phyloP scores from a whole-genome alignment of 2,329 filamentous ascomycete genomes.

The Calonectria pseudoturangicola region DNA sequence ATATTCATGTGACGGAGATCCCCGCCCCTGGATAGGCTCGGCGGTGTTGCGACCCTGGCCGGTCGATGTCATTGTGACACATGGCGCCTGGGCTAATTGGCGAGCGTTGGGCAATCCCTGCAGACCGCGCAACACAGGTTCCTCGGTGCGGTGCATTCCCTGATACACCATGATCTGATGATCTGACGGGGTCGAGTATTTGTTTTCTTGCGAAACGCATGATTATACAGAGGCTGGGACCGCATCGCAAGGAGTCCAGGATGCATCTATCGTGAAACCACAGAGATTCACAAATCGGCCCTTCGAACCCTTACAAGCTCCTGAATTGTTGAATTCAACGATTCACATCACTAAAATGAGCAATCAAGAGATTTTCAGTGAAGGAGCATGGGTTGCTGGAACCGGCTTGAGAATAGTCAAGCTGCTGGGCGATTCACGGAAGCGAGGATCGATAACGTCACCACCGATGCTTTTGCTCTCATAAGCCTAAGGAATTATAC shows the following conservation, averaged over 20 bases:
- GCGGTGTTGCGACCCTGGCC: conserved; percentile 3
- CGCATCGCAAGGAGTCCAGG: no score
- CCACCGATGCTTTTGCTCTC: neutral
- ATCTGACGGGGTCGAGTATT: neutral
- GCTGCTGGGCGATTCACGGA: neutral
- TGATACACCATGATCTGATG: conserved; percentile 24
- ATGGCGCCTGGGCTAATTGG: conserved; percentile 13
- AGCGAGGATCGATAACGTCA: neutral
- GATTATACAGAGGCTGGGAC: neutral
- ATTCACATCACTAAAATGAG: neutral
- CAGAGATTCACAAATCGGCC: neutral
- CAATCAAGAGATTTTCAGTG: neutral
- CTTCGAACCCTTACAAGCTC: neutral
- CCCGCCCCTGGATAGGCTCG: neutral
- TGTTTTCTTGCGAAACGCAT: neutral
- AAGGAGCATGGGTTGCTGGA: neutral
- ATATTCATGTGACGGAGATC: conserved; percentile 6
- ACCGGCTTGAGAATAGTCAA: neutral
- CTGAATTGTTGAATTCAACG: conserved; percentile 7
- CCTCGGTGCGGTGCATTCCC: neutral
- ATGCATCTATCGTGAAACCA: conserved; percentile 1
- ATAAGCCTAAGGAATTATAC: neutral
- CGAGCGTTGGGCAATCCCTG: conserved; percentile 15
- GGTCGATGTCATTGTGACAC: conserved; percentile 22
- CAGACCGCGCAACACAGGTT: neutral